Percentiles rank a stretch among this genome's conserved stretches.
phyloP scores from a whole-genome alignment of 1,139 yeast species.

The Suhomyces bolitotheri region DNA sequence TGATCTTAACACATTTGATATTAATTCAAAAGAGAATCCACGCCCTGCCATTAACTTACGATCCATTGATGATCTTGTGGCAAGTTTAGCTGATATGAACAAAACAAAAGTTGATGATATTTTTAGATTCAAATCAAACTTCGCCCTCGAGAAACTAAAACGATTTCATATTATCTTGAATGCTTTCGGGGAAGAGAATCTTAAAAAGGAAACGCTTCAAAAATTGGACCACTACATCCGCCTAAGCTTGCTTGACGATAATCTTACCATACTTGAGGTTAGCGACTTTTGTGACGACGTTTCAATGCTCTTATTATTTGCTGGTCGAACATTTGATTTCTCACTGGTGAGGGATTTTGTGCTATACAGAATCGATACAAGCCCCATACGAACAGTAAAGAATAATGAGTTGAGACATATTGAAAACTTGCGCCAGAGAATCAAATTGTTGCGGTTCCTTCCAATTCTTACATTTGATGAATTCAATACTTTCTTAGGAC shows the following conservation, averaged over 20 bases:
- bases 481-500: conserved; percentile 5
- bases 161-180: conserved; percentile 5
- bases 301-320: conserved; percentile 10
- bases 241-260: conserved; percentile 21
- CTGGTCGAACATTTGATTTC: conserved; percentile 14
- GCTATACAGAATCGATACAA: conserved; percentile 10
- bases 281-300: conserved; percentile 14
- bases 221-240: conserved; percentile 22
- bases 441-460: conserved; percentile 14
- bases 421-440: conserved; percentile 13
- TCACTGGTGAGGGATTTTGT: conserved; percentile 21
- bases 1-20: conserved; percentile 12
- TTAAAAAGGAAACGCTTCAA: conserved; percentile 4
- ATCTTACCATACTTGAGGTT: conserved; percentile 16
- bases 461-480: conserved; percentile 7
- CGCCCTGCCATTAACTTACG: not conserved
- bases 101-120: conserved; percentile 18
- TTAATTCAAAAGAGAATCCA: not conserved
- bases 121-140: conserved; percentile 6
- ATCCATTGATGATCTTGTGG: conserved; percentile 18
- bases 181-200: not conserved
- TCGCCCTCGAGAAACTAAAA: conserved; percentile 1
- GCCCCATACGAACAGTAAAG: conserved; percentile 6
- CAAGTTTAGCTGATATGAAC: conserved; percentile 19
- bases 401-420: conserved; percentile 1